Evolutionary conservation across 2,329 filamentous ascomycete genomes (phyloP), one percentile per base, ranked within the genome.

Genomic region (Botrytis galanthina): DNA sequence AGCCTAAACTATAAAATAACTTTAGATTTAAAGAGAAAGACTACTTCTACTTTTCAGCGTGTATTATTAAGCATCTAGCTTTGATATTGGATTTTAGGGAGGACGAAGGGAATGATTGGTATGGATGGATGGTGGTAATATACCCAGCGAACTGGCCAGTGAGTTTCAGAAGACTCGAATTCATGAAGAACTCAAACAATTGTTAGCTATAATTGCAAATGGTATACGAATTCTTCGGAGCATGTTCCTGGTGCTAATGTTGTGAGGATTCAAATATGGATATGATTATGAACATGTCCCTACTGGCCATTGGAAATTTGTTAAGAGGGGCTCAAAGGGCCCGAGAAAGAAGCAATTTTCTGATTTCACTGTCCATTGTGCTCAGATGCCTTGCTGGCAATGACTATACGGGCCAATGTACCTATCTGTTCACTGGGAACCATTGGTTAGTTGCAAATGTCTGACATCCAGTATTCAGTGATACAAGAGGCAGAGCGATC

Each of bases 1-100:
- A 80, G 72, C 73, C 81, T 1, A 82, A 82, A 71, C 70, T 82
- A 70, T 81, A 72, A 77, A 12, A 22, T 22, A 29, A 39, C 9
- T 37, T 62, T 44, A 46, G 18, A 32, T 39, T 51, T 7, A 26
- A 37, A 26, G 22, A 16, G 0, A 3, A n/a, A 57, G n/a, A 57
- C 26, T 9, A 26, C 14, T 42, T 37, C 26, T 69, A 22, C 16
- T 42, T 26, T 42, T 42, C 5, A 42, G 35, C 66, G 6, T 69
- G 66, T 69, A 69, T 57, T 69, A 59, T 69, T 32, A 57, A 69
- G 66, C 26, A 68, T 42, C 57, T 57, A 32, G 48, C 35, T 69
- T 59, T 44, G 18, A 57, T 20, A 32, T 37, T 37, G 48, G 10
- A 18, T 42, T 69, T 57, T 6, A 18, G 37, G n/a, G 39, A 32